A percentile compares a stretch with the other conserved stretches of the same genome.
Conservation (phyloP, 129 eudicot genomes). For the Tagetes erecta region DNA sequence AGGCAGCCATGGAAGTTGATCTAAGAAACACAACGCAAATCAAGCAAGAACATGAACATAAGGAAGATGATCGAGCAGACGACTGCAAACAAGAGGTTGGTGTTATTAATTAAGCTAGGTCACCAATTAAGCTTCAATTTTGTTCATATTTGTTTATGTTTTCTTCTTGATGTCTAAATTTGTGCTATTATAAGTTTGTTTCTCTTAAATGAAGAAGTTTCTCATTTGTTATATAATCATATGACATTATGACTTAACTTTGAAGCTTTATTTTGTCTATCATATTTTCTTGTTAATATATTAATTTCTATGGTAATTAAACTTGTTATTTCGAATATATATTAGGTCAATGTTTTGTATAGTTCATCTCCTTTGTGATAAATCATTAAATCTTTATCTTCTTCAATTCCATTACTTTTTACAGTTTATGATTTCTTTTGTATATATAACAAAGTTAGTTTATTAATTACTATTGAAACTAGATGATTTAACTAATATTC, state of each 20-base stretch:
- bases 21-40: slow-evolving; percentile 19
- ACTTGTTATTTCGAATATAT: not conserved
- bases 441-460: too few species aligned
- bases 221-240: not conserved
- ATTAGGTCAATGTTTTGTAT: not conserved
- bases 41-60: slow-evolving; percentile 39
- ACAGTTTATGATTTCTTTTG: not conserved
- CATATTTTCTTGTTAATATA: not conserved
- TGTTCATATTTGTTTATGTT: not conserved
- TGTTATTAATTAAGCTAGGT: not conserved
- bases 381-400: not conserved
- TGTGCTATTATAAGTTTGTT: not conserved
- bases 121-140: slow-evolving; percentile 14
- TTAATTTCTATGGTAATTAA: not conserved
- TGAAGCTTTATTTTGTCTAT: not conserved
- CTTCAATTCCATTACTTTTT: not conserved
- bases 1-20: slow-evolving; percentile 36
- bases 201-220: slow-evolving; percentile 10
- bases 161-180: not conserved
- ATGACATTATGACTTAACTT: too few species aligned
- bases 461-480: too few species aligned
- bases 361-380: not conserved
- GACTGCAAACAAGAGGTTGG: slow-evolving; percentile 33
- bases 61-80: slow-evolving; percentile 21
- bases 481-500: too few species aligned